Base-by-base conservation (phyloP, 2,329 filamentous ascomycete genomes). In the Pyrenochaeta sp. region DNA sequence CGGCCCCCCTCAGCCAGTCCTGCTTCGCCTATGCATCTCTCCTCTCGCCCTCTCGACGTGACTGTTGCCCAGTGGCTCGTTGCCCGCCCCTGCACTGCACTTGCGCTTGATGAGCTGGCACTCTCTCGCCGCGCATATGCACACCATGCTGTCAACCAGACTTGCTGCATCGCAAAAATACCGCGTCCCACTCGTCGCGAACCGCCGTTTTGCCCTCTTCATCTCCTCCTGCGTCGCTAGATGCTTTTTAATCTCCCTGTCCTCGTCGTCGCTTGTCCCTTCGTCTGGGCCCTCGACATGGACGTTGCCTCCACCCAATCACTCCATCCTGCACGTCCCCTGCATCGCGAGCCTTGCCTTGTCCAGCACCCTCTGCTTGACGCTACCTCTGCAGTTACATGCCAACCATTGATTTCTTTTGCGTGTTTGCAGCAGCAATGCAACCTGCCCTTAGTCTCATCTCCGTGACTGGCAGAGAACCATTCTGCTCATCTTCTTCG, bases 31-130 rank as follows among this genome's bases (percentile, higher is more conserved):
- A 31, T 27, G 41, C 57, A 40, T 30, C 13, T 7, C 26, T 24
- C 32, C 44, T 43, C 51, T 44, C 48, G 49, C 44, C 44, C 46
- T 48, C 48, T 29, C 54, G 51, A 56, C 58, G 54, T 61, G 55
- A 54, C 47, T 36, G 34, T 24, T 36, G 36, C n/a, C 55, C 41
- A 58, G 52, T 62, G 58, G 60, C 44, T 43, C 35, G 44, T 48
- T 40, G 40, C 37, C 42, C 44, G 49, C 39, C 38, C 39, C 46
- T 45, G 42, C 55, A 51, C 50, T 51, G 50, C 47, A 36, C 41
- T 27, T 36, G 42, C 51, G 55, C 48, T 53, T 61, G 63, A 65
- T 65, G 63, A 53, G 62, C 45, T 67, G 63, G 61, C 63, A 67
- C 10, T 22, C 41, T 53, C 58, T 29, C 46, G 39, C 41, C 49